These are phyloP conservation scores for Schwanniomyces vanrijiae DNA, from an alignment of 805 yeast species.

Conservation along the genomic window DNA sequence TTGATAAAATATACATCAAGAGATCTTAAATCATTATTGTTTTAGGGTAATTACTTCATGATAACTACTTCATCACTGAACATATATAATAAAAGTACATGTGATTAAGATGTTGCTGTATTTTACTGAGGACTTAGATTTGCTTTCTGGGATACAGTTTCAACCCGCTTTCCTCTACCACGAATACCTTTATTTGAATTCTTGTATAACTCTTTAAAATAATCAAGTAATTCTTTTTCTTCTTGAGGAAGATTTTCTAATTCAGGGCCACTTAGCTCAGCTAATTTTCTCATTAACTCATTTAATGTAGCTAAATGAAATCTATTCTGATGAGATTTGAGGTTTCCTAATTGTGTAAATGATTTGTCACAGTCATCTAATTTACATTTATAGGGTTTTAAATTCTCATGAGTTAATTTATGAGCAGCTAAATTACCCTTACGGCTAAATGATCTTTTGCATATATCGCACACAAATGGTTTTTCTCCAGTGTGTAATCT, in stretches of 20 bases:
- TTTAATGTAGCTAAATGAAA: slow-evolving; percentile 76
- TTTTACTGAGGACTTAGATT: not conserved
- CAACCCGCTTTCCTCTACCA: slow-evolving; percentile 69
- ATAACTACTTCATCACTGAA: not conserved
- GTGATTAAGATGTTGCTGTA: not conserved
- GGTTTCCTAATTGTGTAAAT: slow-evolving; percentile 88
- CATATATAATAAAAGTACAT: not conserved
- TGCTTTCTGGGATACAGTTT: not conserved
- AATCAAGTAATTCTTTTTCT: slow-evolving; percentile 69
- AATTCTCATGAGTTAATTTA: slow-evolving; percentile 73
- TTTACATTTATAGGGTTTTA: slow-evolving; percentile 76
- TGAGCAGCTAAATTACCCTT: slow-evolving; percentile 94
- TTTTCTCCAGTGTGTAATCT: slow-evolving; percentile 90
- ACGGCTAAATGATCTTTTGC: slow-evolving; percentile 78
- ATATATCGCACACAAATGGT: slow-evolving; percentile 78
- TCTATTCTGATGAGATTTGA: slow-evolving; percentile 91
- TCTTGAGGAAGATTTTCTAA: slow-evolving; percentile 51
- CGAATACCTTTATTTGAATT: slow-evolving; percentile 89
- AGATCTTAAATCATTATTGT: not conserved
- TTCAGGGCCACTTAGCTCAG: slow-evolving; percentile 53
- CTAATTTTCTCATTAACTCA: slow-evolving; percentile 63
- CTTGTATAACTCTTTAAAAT: slow-evolving; percentile 80
- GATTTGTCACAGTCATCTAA: slow-evolving; percentile 80
- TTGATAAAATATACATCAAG: not conserved
- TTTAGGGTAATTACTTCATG: too few relatives aligned